Evolutionary conservation across 176 grass and related monocot genomes (phyloP), one percentile per base, ranked within the genome.

Genomic region (Oryza coarctata): DNA sequence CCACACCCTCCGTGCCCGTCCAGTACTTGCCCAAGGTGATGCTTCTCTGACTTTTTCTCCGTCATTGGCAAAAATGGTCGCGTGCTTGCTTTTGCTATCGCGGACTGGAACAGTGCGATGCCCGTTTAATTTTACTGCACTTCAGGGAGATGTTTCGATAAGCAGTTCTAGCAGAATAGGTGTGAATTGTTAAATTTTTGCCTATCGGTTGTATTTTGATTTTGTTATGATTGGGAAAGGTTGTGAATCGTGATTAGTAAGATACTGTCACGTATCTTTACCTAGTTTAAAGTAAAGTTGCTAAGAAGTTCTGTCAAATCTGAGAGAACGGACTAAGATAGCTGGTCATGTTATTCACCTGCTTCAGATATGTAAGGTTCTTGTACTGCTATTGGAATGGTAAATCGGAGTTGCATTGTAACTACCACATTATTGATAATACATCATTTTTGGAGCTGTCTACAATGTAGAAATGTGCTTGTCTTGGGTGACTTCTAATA

Each of bases 21-120:
- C 83, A 84, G 35, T 85, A 92, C 87, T 78, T 89, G 65, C 83
- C 87, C 67, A 97, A 92, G 92, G 94, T 94, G 4, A n/a, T 27
- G n/a, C 65, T 34, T 27, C 60, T 58, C 27, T 25, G 70, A 74
- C 74, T 27, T 33, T 34, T 1, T 76, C n/a, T 30, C 25, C 40
- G 20, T 70, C 8, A 45, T 49, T 12, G 0, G 30, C 31, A 12
- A 23, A 72, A 72, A 14, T 63, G 45, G 79, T 74, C 73, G 41
- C 20, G 44, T 72, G 47, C 49, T 30, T 67, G 32, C 20, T 22
- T 58, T 88, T 32, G 41, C 11, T 68, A 5, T 22, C 10, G 17
- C 29, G 27, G 41, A 49, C 65, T 69, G 35, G 25, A 61, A 17
- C 57, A 27, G 33, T 12, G 40, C 1, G n/a, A 18, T 63, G 65